Evolutionary conservation across 192 early-diverging fungal genomes (phyloP), one percentile per base, ranked within the genome.

Genomic region (Kickxella alabastrina): DNA sequence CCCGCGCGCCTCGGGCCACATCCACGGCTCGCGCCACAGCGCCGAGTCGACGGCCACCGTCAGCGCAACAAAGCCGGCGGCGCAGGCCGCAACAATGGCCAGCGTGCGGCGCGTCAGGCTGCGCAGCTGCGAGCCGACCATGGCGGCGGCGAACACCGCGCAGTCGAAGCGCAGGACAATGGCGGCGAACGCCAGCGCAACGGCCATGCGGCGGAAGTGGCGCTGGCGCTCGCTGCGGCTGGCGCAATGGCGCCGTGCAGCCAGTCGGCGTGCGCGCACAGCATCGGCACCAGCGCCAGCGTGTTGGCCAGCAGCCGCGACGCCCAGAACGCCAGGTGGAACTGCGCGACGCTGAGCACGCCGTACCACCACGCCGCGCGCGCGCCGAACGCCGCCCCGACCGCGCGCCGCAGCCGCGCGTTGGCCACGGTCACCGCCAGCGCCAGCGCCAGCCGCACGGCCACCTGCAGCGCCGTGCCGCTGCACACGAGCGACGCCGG

Each of bases 301-400:
- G 85, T 88, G 62, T 97, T 98, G 6, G 91, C 89, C 34, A 98
- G 73, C 27, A 90, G 83, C 40, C 93, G 82, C 6, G 83, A 87
- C 17, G 83, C 84, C 89, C 94, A 97, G 64, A 92, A 98, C 26
- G 85, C 70, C 43, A 84, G 72, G 60, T 98, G 93, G 65, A 98
- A 96, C 62, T 97, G 93, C 46, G 67, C 80, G 78, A 90, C 25
- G 68, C 77, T 10, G 43, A 65, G 31, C 73, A 77, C 21, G 65
- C 78, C 23, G 48, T 62, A 76, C 67, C 65, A 69, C 25, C 36
- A 19, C 6, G 66, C 61, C 10, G 67, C 28, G 3, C 44, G 50
- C 40, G 37, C 49, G 17, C 92, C 89, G 61, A 91, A 90, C 31
- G 77, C 59, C 6, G 43, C 43, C 6, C 41, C 39, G 21, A 90